Base-by-base conservation (phyloP, 805 yeast species). In the Candida manassasensis region DNA sequence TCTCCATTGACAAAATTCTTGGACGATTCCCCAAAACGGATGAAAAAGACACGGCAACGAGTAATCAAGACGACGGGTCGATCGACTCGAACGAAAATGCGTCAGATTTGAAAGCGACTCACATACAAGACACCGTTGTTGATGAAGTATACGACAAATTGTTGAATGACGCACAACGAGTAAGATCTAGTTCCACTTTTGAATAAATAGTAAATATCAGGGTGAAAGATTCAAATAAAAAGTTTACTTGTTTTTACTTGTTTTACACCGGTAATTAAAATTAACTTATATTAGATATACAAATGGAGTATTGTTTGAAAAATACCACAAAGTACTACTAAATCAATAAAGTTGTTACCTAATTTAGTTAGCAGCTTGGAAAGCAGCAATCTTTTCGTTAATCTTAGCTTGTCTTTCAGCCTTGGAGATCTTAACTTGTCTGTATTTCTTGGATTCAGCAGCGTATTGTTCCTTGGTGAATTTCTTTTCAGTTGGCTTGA, bases 391-490 rank as follows among this genome's bases (percentile, higher is more conserved):
- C 87, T 87, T 90, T 69, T 82, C 85, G 64, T 80, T 87, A 69
- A 93, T 77, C 66, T 77, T 83, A 57, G 84, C 96, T 56, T 74
- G 66, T 78, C 95, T 84, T 81, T 93, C 85, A 63, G 77, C 97
- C 63, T 63, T 79, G 75, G 97, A 79, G 72, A 90, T 81, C 77
- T 85, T 90, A 61, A 63, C 72, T 67, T 77, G 81, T 74, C 77
- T 82, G 96, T 71, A 85, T 78, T 90, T 87, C 81, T 82, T 84
- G 53, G 95, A 80, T 72, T 81, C 86, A 68, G 94, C 95, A 78
- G 95, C 95, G 80, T 87, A 90, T 76, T 89, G 93, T 68, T 81
- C 96, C 82, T 87, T 90, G 79, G 95, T 75, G 90, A 79, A 83
- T 77, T 86, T 86, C 81, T 79, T 80, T 71, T 79, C 84, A 59